These are phyloP conservation scores for Lactarius tabidus DNA, from an alignment of 768 basidiomycete species.

Conservation along the genomic window DNA sequence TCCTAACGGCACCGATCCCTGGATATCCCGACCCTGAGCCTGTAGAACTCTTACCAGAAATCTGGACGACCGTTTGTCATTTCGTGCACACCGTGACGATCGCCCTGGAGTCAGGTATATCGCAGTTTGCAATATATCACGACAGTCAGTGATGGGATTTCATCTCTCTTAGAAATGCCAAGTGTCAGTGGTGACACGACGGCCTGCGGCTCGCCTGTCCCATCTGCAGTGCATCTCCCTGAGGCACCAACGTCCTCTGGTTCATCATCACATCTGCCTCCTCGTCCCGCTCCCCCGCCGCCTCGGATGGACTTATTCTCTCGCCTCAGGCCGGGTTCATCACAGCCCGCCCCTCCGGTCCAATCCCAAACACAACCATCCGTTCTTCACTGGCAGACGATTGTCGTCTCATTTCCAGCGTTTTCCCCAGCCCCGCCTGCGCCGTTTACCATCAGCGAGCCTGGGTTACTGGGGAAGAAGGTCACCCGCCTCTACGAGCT, in stretches of 20 bases:
- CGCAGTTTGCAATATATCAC: background rate
- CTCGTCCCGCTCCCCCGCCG: background rate
- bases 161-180: background rate
- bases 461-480: background rate
- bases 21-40: background rate
- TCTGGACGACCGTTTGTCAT: background rate
- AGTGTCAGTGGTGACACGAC: no score
- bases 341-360: no score
- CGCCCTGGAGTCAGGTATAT: constrained; percentile 4
- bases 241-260: background rate
- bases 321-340: no score
- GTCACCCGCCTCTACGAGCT: background rate
- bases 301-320: no score
- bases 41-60: background rate
- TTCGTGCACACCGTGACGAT: constrained; percentile 2
- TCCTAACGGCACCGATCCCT: background rate
- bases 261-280: background rate
- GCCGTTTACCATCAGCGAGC: background rate
- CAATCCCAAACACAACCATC: no score
- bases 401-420: no score
- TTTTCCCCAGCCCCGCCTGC: no score
- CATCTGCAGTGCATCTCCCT: background rate
- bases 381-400: no score
- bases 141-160: background rate
- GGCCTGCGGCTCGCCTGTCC: background rate